Conservation (phyloP, 257 asterid genomes). For the Solanum piurae region DNA sequence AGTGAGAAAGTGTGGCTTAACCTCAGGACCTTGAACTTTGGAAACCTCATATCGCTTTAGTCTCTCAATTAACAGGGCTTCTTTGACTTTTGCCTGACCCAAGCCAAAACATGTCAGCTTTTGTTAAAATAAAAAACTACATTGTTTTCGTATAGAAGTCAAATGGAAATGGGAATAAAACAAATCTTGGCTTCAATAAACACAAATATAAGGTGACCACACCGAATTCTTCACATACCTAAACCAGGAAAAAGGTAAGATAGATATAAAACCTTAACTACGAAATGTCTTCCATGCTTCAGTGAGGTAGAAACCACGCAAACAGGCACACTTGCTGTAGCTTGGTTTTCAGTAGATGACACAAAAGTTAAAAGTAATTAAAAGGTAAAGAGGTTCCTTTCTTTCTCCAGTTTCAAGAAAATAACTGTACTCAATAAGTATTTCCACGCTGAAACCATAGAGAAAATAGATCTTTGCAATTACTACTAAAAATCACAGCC, state of each 20-base stretch:
- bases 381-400: background rate
- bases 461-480: background rate
- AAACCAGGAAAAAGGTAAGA: background rate
- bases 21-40: conserved; percentile 76
- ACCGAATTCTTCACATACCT: background rate
- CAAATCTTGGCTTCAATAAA: background rate
- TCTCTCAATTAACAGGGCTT: conserved; percentile 64
- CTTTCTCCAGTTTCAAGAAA: background rate
- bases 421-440: background rate
- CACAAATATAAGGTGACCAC: background rate
- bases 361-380: background rate
- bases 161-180: background rate
- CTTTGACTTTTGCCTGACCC: conserved; percentile 71
- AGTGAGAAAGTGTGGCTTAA: conserved; percentile 59
- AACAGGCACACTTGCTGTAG: background rate
- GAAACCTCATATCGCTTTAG: conserved; percentile 77
- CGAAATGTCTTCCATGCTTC: background rate
- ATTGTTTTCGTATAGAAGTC: background rate
- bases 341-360: background rate
- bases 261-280: background rate
- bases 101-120: background rate
- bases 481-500: background rate
- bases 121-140: background rate
- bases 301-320: background rate
- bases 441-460: background rate